Base-by-base conservation (phyloP, 768 basidiomycete species). In the Ramaria sp. region DNA sequence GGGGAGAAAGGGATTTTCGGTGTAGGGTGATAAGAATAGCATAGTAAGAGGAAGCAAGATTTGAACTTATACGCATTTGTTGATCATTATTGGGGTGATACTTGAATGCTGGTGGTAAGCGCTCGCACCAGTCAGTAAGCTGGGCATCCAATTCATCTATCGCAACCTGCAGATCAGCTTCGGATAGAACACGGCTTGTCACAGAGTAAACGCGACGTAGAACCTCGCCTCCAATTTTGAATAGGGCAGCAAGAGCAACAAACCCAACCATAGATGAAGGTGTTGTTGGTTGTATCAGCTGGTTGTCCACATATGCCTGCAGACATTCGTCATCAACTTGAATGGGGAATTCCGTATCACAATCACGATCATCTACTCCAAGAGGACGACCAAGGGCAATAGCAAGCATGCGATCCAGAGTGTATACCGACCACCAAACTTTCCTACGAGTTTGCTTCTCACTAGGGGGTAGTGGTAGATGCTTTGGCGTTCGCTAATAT, bases 381-480 rank as follows among this genome's bases (percentile, higher is more conserved):
- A 94, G 77, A 2, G 92, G 92, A 9, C 92, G 78, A 45, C 92
- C 92, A 13, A 95, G 74, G 13, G 90, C 84, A 50, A 94, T 79
- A 22, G 92, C 92, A 18, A 95, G 83, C 88, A 93, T 92, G 48
- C 90, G 83, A 66, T 88, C 92, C 48, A 95, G 73, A 24, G 82
- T 83, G 63, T 95, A 95, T 25, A 93, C 88, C 41, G 86, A 82
- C 89, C 92, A 94, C 92, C 92, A 94, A 49, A 93, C 84, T 69
- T 93, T 91, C 58, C 85, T 75, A 28, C 90, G 80, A 0, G 88
- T 88, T 68, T 94, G 89, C 67, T 91, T 94, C 67, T 94, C 88
- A 38, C 88, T 78, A 36, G 83, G 72, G 18, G 80, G 70, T 34
- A 92, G 73, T 16, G 73, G 64, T 44, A 93, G 74, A 43, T 88